Conservation (phyloP, 768 basidiomycete species). For the Suillus variegatus region DNA sequence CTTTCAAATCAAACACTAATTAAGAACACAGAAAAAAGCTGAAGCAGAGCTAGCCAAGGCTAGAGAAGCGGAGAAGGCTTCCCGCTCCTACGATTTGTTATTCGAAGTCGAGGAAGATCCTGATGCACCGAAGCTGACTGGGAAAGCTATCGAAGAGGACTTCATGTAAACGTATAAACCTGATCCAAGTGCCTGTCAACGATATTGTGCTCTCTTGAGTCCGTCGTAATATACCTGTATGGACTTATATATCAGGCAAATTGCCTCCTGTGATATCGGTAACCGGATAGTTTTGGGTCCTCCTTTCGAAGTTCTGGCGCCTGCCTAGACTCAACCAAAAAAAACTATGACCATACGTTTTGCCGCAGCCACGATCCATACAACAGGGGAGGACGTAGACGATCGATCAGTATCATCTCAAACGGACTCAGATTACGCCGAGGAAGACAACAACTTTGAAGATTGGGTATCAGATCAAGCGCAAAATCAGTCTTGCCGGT, state of each 20-base stretch:
- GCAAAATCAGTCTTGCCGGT: conserved; percentile 54
- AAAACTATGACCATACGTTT: conserved; percentile 33
- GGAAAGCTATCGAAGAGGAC: conserved; percentile 81
- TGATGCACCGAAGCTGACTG: conserved; percentile 52
- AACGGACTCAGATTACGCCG: conserved; percentile 25
- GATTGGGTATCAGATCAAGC: conserved; percentile 79
- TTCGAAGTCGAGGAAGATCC: conserved; percentile 69
- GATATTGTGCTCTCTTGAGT: conserved; percentile 4
- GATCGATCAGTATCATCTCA: conserved; percentile 19
- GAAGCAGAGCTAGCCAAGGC: conserved; percentile 73
- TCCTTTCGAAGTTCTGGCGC: not conserved
- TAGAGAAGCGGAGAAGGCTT: conserved; percentile 85
- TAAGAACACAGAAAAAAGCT: conserved; percentile 62
- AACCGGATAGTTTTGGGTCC: conserved; percentile 3
- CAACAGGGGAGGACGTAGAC: conserved; percentile 13
- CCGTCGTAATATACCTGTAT: not conserved
- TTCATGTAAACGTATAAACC: conserved; percentile 64
- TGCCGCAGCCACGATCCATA: conserved; percentile 10
- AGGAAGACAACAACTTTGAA: conserved; percentile 69
- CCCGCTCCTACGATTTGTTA: conserved; percentile 82
- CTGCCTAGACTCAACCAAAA: not conserved
- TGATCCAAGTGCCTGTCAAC: not conserved
- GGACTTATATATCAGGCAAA: conserved; percentile 3
- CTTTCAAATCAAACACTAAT: not conserved
- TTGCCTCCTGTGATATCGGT: conserved; percentile 13